Percentiles rank a stretch among this genome's conserved stretches.
Evolutionary conservation across 306 rosid species (phyloP).

Genomic region (Prosopis cineraria): DNA sequence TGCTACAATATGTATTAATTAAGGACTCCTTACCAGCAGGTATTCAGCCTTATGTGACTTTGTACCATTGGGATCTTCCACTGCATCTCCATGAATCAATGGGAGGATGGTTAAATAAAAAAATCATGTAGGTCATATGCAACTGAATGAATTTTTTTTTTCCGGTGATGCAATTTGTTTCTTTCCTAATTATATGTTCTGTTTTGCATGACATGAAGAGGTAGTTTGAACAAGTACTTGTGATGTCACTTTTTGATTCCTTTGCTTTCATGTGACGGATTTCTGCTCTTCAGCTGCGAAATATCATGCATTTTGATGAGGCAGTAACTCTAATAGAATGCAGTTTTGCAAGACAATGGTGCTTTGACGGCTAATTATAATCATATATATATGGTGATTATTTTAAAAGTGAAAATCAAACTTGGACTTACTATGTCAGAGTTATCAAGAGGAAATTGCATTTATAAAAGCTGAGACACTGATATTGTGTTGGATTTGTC

Average conservation of each 20-base stretch:
- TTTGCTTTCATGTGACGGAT: not conserved
- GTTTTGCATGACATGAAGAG: not conserved
- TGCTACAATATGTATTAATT: conserved; percentile 25
- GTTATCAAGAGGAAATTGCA: not conserved
- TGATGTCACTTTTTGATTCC: not conserved
- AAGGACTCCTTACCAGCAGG: conserved; percentile 56
- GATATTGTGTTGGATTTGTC: not conserved
- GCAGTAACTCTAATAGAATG: not conserved
- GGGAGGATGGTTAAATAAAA: conserved; percentile 86
- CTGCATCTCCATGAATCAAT: conserved; percentile 83
- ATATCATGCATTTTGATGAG: not conserved
- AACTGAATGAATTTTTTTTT: conserved; percentile 26
- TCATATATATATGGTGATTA: not conserved
- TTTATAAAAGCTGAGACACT: not conserved
- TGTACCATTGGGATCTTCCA: conserved; percentile 99
- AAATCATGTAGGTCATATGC: conserved; percentile 64
- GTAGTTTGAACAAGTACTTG: not conserved
- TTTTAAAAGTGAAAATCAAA: not conserved
- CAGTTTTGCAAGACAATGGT: conserved; percentile 2
- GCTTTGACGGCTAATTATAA: not conserved
- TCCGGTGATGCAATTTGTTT: not conserved
- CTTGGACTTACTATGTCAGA: not conserved
- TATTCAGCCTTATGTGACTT: conserved; percentile 78
- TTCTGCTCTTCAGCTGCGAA: not conserved
- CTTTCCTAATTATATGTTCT: not conserved